Evolutionary conservation across 495 filamentous ascomycete species (phyloP), one percentile per base, ranked within the genome.

Genomic region (Letharia lupina): DNA sequence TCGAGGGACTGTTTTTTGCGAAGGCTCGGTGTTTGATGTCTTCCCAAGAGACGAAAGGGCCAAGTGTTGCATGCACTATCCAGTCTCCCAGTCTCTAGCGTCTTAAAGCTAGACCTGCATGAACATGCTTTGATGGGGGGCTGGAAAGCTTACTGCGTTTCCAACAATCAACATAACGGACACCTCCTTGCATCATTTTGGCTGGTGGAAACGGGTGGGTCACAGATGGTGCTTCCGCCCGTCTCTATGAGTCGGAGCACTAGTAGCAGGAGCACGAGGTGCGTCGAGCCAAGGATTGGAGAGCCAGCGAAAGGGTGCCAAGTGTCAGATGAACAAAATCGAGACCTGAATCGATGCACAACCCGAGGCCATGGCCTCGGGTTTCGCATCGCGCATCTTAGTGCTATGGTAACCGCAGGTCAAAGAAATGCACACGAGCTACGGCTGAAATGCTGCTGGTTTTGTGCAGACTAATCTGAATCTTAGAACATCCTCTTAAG

Each of bases 401-500:
- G 23, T 56, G 52, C 31, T 41, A 28, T 61, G 60, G 58, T 60
- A 48, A 59, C 64, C 64, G 64, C 64, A 61, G n/a, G 58, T 56
- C 50, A 60, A 61, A 57, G 44, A 66, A 66, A 54, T 8, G 58
- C 64, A 61, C 64, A 60, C 58, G 64, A 66, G 47, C 59, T 35
- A 66, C 20, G 35, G 44, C 31, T 60, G 42, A 33, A 37, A 59
- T 42, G 52, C 50, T 42, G 47, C 45, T 23, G 45, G 11, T 33
- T 52, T 52, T 42, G 45, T 35, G 31, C 39, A 61, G 50, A 56
- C 45, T 61, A 45, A 11, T 56, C 5, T 57, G 54, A 23, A 42
- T 5, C 37, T n/a, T 52, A 35, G 35, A 16, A 45, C 45, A 9
- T 31, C 35, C 42, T 44, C 47, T 10, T 39, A 42, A 61, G 57